Evolutionary conservation across 768 basidiomycete species (phyloP).

Genomic region (Naganishia antarctica): DNA sequence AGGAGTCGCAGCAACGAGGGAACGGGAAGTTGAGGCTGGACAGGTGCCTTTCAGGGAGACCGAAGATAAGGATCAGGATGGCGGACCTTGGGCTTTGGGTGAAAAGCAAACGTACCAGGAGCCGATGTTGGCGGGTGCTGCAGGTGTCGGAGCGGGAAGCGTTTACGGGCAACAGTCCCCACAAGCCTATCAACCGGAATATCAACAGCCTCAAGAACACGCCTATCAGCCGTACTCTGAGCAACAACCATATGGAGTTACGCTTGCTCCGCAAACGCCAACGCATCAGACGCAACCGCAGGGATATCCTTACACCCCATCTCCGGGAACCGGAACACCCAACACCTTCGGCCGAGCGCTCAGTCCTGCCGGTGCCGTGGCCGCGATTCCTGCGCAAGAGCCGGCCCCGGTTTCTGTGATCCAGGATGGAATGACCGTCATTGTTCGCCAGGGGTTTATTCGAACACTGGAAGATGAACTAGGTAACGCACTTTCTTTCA

Average conservation of each 20-base stretch:
- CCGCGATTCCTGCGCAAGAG: background rate
- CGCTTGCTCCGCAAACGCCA: background rate
- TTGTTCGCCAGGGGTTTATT: conserved; percentile 45
- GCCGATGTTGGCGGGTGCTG: conserved; percentile 2
- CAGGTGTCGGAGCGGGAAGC: background rate
- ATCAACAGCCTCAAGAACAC: background rate
- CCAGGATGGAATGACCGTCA: conserved; percentile 40
- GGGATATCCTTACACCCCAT: conserved; percentile 3
- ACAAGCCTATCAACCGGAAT: background rate
- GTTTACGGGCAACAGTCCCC: background rate
- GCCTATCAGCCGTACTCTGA: background rate
- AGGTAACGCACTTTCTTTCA: conserved; percentile 38
- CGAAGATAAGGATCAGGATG: conserved; percentile 16
- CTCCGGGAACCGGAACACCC: background rate
- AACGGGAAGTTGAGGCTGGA: conserved; percentile 8
- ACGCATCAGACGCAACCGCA: conserved; percentile 1
- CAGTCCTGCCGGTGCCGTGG: conserved; percentile 1
- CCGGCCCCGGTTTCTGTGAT: conserved; percentile 20
- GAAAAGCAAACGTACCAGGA: conserved; percentile 7
- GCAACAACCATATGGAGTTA: background rate
- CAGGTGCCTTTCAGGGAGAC: conserved; percentile 8
- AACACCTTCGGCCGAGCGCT: background rate
- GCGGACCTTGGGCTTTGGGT: conserved; percentile 14
- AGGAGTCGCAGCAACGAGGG: background rate
- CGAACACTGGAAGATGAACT: conserved; percentile 47